Evolutionary conservation across 768 basidiomycete genomes (phyloP).

Genomic region (Collybia nuda): DNA sequence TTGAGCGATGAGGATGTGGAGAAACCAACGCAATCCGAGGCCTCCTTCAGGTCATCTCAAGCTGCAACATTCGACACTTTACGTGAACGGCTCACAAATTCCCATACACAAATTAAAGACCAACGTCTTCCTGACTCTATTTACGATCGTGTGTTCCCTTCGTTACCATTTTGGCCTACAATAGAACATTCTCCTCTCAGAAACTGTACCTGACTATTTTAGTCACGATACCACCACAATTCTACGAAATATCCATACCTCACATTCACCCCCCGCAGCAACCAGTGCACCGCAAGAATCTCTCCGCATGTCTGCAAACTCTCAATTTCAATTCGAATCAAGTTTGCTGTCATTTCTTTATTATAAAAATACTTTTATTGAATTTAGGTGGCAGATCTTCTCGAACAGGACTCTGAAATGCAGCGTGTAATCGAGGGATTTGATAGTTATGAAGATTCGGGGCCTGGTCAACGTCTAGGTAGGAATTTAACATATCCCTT

Average conservation of each 20-base stretch:
- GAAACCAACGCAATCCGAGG: slow-evolving; percentile 28
- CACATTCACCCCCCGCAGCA: slow-evolving; percentile 44
- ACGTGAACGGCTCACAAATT: slow-evolving; percentile 42
- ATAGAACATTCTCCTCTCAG: slow-evolving; percentile 1
- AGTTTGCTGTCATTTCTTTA: slow-evolving; percentile 33
- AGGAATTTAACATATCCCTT: slow-evolving; percentile 5
- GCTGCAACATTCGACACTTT: slow-evolving; percentile 47
- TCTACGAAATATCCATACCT: slow-evolving; percentile 36
- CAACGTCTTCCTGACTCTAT: slow-evolving; percentile 27
- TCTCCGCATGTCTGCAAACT: slow-evolving; percentile 51
- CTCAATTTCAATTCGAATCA: slow-evolving; percentile 51
- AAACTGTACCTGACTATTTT: slow-evolving; percentile 20
- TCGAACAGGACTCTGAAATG: slow-evolving; percentile 76
- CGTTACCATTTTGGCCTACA: background rate
- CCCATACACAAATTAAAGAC: slow-evolving; percentile 35
- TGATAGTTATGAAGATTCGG: slow-evolving; percentile 49
- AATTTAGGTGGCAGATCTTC: slow-evolving; percentile 44
- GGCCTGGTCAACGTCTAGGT: slow-evolving; percentile 17
- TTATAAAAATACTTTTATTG: slow-evolving; percentile 6
- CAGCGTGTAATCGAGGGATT: slow-evolving; percentile 57
- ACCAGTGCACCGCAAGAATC: slow-evolving; percentile 58
- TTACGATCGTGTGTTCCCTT: slow-evolving; percentile 32
- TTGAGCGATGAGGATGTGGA: slow-evolving; percentile 71
- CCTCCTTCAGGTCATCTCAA: slow-evolving; percentile 41
- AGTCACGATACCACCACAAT: slow-evolving; percentile 39